A percentile compares a stretch with the other conserved stretches of the same genome.
Conservation (phyloP, 805 yeast genomes). For the Candida khao-thaluensis region DNA sequence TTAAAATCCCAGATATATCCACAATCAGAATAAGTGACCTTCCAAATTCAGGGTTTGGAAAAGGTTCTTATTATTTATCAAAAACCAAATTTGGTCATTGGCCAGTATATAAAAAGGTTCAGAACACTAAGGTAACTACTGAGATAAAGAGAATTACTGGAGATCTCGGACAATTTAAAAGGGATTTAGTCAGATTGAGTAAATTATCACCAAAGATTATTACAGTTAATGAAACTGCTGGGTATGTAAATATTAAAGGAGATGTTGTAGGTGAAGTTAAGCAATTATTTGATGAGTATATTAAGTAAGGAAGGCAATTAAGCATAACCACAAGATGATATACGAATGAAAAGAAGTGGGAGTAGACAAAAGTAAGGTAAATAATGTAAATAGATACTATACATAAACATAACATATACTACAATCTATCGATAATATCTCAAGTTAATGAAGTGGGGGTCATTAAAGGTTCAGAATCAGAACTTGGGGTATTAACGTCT, state of each 20-base stretch:
- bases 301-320: no score
- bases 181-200: conserved; percentile 59
- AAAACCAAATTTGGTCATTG: conserved; percentile 65
- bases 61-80: conserved; percentile 38
- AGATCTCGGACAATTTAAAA: conserved; percentile 59
- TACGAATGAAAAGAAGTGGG: no score
- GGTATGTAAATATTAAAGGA: conserved; percentile 42
- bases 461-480: conserved; percentile 21
- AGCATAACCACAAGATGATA: no score
- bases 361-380: no score
- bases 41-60: conserved; percentile 36
- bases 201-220: conserved; percentile 41
- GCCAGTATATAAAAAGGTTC: conserved; percentile 77
- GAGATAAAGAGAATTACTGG: conserved; percentile 74
- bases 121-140: conserved; percentile 65
- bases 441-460: conserved; percentile 1
- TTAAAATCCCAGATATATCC: conserved; percentile 29
- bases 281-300: conserved; percentile 23
- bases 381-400: conserved; percentile 13
- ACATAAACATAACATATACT: no score
- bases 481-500: conserved; percentile 37
- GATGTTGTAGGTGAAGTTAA: conserved; percentile 34
- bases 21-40: conserved; percentile 23
- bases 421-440: no score
- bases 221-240: conserved; percentile 32